A percentile compares a stretch with the other conserved stretches of the same genome.
Conservation (phyloP, 1,284 basidiomycete species). For the Apiotrichum domesticum region DNA sequence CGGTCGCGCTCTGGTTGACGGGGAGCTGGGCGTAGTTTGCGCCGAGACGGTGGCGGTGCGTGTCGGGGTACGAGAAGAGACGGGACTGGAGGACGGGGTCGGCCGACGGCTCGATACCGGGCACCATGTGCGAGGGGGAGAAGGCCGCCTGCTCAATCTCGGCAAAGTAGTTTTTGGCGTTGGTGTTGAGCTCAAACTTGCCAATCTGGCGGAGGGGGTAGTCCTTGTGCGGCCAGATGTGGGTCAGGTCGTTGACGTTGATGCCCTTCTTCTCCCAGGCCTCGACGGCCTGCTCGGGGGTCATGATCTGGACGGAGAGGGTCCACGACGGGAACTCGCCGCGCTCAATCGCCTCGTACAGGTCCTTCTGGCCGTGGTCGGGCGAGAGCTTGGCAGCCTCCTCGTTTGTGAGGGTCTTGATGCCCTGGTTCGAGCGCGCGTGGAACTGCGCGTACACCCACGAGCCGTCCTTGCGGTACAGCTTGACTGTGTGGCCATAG, state of each 20-base stretch:
- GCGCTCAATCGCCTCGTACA: conserved; percentile 70
- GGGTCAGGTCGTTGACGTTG: conserved; percentile 72
- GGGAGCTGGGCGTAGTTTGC: conserved; percentile 83
- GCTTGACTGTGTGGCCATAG: conserved; percentile 88
- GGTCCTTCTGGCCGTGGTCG: conserved; percentile 67
- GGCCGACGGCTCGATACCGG: conserved; percentile 78
- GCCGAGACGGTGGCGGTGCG: conserved; percentile 66
- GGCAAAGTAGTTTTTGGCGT: conserved; percentile 57
- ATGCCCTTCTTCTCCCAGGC: conserved; percentile 55
- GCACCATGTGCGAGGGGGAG: conserved; percentile 70
- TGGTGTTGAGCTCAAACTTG: conserved; percentile 79
- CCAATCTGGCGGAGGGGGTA: conserved; percentile 82
- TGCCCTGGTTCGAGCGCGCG: conserved; percentile 65
- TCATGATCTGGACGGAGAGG: conserved; percentile 68
- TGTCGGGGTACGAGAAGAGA: conserved; percentile 92
- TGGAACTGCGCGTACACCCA: conserved; percentile 83
- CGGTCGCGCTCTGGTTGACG: conserved; percentile 70
- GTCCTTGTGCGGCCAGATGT: conserved; percentile 76
- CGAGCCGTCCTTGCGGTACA: conserved; percentile 71
- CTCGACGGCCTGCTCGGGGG: conserved; percentile 76
- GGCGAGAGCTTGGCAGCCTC: conserved; percentile 55
- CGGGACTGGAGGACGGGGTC: conserved; percentile 90
- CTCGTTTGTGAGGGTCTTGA: conserved; percentile 54
- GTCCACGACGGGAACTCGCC: conserved; percentile 53
- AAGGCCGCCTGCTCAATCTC: conserved; percentile 69